Percentiles rank a stretch among this genome's conserved stretches.
Conservation (phyloP, 2,329 filamentous ascomycete genomes). For the Colletotrichum viniferum region DNA sequence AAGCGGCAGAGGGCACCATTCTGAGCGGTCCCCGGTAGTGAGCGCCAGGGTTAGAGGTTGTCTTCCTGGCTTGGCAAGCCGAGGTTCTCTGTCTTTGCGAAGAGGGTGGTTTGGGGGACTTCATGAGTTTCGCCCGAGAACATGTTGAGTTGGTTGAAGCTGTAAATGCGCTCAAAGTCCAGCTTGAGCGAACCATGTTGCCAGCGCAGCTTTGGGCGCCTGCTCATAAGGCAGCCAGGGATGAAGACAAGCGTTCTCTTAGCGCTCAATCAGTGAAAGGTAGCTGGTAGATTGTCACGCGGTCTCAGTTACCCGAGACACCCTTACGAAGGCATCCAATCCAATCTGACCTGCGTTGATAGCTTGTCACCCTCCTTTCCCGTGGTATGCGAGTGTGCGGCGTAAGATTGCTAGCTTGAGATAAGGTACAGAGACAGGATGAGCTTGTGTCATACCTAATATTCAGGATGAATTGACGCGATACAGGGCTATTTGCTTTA, state of each 20-base stretch:
- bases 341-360: neutral
- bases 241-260: neutral
- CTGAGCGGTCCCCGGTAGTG: neutral
- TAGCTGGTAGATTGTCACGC: neutral
- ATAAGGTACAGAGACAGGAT: neutral
- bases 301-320: slow-evolving; percentile 18
- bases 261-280: neutral
- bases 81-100: neutral
- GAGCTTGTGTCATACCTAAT: neutral
- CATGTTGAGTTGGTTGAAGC: neutral
- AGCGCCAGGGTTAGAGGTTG: neutral
- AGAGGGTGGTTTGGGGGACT: neutral
- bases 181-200: neutral
- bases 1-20: neutral
- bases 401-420: neutral
- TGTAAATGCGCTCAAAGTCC: neutral
- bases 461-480: neutral
- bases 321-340: neutral
- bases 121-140: neutral
- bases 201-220: neutral
- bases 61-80: neutral
- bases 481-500: neutral
- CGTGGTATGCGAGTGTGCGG: neutral
- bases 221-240: neutral
- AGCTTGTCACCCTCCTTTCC: neutral